Percentiles rank a stretch among this genome's conserved stretches.
phyloP scores from a whole-genome alignment of 192 early-diverging fungal genomes.

The Geranomyces michiganensis region DNA sequence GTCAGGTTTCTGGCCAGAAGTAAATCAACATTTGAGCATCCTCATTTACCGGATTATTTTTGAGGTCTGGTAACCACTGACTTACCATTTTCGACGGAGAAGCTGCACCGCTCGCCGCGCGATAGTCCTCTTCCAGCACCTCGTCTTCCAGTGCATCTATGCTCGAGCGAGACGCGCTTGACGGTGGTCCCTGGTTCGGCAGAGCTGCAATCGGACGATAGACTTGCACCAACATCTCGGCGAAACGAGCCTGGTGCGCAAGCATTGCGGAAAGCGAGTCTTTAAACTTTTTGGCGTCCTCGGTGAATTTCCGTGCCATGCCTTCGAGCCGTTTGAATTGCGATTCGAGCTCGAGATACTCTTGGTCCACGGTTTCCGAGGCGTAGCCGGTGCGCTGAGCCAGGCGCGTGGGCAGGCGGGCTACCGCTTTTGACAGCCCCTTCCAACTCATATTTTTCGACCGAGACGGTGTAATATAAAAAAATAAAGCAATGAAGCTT shows the following conservation, averaged over 20 bases:
- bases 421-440: conserved; percentile 79
- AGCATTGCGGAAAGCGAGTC: conserved; percentile 55
- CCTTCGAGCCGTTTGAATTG: conserved; percentile 66
- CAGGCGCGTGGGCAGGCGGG: conserved; percentile 77
- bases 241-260: conserved; percentile 62
- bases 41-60: no score
- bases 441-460: conserved; percentile 62
- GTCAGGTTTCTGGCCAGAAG: neutral
- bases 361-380: conserved; percentile 61
- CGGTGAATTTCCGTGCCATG: conserved; percentile 58
- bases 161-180: neutral
- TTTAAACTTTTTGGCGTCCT: conserved; percentile 71
- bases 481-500: no score
- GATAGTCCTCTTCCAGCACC: neutral
- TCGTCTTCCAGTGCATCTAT: neutral
- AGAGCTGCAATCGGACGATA: conserved; percentile 57
- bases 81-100: neutral
- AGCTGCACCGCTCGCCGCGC: neutral
- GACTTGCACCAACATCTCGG: conserved; percentile 58
- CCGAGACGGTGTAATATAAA: no score
- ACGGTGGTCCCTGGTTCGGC: conserved; percentile 17
- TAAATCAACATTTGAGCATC: no score
- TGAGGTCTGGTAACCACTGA: no score
- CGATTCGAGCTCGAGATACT: conserved; percentile 65
- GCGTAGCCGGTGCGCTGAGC: conserved; percentile 64